phyloP scores from a whole-genome alignment of 1,284 basidiomycete species.

The Tilletiaria anomala region DNA sequence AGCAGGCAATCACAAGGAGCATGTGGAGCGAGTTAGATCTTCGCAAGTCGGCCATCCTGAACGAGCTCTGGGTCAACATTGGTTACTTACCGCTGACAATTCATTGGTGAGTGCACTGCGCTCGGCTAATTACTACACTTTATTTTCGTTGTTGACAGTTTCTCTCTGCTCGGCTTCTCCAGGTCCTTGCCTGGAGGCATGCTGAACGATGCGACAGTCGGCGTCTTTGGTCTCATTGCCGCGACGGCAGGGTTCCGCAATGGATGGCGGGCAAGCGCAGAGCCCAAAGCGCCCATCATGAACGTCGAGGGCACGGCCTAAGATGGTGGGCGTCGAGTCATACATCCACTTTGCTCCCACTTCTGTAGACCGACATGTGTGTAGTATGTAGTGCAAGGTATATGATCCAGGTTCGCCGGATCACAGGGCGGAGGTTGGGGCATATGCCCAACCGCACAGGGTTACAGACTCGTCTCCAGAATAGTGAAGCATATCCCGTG shows the following conservation, averaged over 20 bases:
- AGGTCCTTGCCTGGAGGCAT: conserved; percentile 20
- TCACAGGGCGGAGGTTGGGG: too few species aligned
- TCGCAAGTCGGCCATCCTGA: conserved; percentile 56
- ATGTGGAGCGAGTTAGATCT: conserved; percentile 39
- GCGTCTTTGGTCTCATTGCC: conserved; percentile 36
- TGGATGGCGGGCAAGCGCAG: conserved; percentile 27
- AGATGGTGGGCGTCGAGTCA: too few species aligned
- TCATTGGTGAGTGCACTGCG: conserved; percentile 53
- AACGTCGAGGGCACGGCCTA: too few species aligned
- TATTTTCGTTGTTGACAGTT: too few species aligned
- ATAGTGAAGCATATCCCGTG: too few species aligned
- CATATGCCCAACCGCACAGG: too few species aligned
- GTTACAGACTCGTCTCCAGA: too few species aligned
- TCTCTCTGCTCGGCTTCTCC: background rate
- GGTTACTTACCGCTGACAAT: conserved; percentile 64
- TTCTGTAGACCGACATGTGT: too few species aligned
- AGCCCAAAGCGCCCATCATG: conserved; percentile 2
- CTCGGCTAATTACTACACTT: background rate
- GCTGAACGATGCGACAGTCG: conserved; percentile 32
- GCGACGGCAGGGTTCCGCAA: conserved; percentile 24
- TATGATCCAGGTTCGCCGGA: too few species aligned
- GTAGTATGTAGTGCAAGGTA: too few species aligned
- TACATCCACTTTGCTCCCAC: too few species aligned
- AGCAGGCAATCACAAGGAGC: conserved; percentile 24
- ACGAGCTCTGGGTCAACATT: conserved; percentile 57